Evolutionary conservation across 2,329 filamentous ascomycete species (phyloP), one percentile per base, ranked within the genome.

Genomic region (Ascocoryne sarcoides): DNA sequence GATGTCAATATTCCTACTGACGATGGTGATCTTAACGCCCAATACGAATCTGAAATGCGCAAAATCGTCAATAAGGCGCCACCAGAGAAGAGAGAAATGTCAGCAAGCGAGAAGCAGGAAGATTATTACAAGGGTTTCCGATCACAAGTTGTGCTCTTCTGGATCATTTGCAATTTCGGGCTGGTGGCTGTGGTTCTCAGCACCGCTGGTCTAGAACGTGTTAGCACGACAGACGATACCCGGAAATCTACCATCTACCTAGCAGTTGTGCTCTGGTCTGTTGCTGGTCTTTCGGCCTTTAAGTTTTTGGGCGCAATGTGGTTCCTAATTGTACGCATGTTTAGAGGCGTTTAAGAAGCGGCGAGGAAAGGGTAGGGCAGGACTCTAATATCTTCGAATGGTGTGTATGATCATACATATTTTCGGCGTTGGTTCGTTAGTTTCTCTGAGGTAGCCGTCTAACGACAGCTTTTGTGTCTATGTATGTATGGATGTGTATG

Each of bases 51-150:
- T 29, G 92, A 98, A 58, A 65, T 95, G 37, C 65, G 70, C 2
- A 73, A 79, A 10, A 94, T 96, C 59, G 65, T 72, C 32, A 66
- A 68, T 18, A 96, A 95, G 63, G 77, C 77, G 33, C 79, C 82
- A 19, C 78, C 82, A 48, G 80, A 87, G 47, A 79, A 82, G 63
- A 79, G 76, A 55, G 55, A 68, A 0, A 73, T 75, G 0, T 71
- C 69, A 0, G 60, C 73, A 0, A 60, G 66, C 0, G 89, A 95
- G 60, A 86, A 84, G 58, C 90, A 98, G 62, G 87, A 95, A 69
- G 92, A 98, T 62, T 98, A 96, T 66, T 98, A 98, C 73, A 88
- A 89, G 56, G 92, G 89, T 50, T 95, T 98, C 61, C 79, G 92
- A 47, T 93, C 85, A 15, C 78, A 86, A 19, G 89, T 95, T 51